These are phyloP conservation scores for Trypanosomatidae sp. DNA, from an alignment of 208 protist species.

Conservation along the genomic window DNA sequence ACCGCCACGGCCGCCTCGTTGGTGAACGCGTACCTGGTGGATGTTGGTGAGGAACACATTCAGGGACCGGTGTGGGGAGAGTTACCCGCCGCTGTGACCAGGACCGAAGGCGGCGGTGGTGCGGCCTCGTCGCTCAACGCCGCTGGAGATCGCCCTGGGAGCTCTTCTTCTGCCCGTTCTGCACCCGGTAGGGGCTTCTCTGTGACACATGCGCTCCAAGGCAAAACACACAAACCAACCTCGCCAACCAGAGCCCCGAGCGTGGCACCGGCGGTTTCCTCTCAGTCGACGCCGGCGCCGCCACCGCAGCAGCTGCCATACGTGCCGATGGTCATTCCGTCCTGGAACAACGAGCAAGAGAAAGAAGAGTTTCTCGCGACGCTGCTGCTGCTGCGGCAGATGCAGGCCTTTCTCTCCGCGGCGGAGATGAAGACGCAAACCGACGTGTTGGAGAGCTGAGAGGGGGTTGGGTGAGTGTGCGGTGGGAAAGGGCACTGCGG, in stretches of 20 bases:
- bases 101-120: neutral
- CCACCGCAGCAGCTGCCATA: constrained; percentile 22
- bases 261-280: neutral
- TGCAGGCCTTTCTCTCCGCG: constrained; percentile 21
- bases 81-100: constrained; percentile 11
- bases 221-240: constrained; percentile 19
- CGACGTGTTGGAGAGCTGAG: neutral
- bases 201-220: constrained; percentile 44
- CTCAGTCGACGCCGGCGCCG: neutral
- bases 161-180: neutral
- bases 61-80: constrained; percentile 31
- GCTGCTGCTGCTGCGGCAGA: constrained; percentile 37
- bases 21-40: constrained; percentile 56
- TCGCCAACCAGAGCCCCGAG: neutral
- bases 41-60: constrained; percentile 72
- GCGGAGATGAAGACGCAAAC: neutral
- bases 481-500: neutral
- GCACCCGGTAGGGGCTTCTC: constrained; percentile 37
- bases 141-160: neutral
- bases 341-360: constrained; percentile 63
- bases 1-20: constrained; percentile 28
- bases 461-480: neutral
- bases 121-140: neutral
- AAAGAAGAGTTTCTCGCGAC: constrained; percentile 64
- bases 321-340: constrained; percentile 64